These are phyloP conservation scores for Lentinula guzmanii DNA, from an alignment of 768 basidiomycete genomes.

Conservation along the genomic window DNA sequence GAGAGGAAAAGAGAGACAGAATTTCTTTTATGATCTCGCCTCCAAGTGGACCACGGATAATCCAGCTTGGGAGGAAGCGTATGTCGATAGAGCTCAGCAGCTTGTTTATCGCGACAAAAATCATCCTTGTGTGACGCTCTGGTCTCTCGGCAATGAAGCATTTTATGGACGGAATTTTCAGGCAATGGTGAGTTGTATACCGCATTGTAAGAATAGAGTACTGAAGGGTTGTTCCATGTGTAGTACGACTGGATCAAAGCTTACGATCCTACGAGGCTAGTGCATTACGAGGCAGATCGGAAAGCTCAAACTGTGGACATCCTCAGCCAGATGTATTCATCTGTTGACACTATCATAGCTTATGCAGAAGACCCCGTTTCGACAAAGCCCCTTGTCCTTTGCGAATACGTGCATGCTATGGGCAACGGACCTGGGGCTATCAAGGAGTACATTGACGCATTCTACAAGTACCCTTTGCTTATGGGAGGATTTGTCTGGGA, in stretches of 20 bases:
- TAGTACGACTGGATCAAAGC: slow-evolving; percentile 8
- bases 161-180: slow-evolving; percentile 8
- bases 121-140: slow-evolving; percentile 6
- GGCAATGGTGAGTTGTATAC: neutral
- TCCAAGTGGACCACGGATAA: slow-evolving; percentile 9
- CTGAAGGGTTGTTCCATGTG: too few relatives aligned
- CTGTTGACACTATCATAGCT: slow-evolving; percentile 4
- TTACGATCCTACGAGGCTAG: slow-evolving; percentile 6
- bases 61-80: slow-evolving; percentile 10
- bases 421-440: slow-evolving; percentile 10
- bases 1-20: slow-evolving; percentile 5
- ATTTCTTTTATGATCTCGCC: slow-evolving; percentile 2
- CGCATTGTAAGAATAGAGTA: too few relatives aligned
- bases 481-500: slow-evolving; percentile 11
- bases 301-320: slow-evolving; percentile 4
- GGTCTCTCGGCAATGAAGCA: slow-evolving; percentile 9
- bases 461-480: slow-evolving; percentile 7
- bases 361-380: slow-evolving; percentile 4
- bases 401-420: slow-evolving; percentile 10
- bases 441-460: slow-evolving; percentile 9
- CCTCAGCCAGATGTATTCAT: slow-evolving; percentile 7
- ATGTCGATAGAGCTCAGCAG: slow-evolving; percentile 9
- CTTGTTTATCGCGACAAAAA: slow-evolving; percentile 8
- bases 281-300: slow-evolving; percentile 8
- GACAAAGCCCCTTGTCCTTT: slow-evolving; percentile 8